Evolutionary conservation across 1,284 basidiomycete genomes (phyloP).

Genomic region (Rhizoctonia solani): DNA sequence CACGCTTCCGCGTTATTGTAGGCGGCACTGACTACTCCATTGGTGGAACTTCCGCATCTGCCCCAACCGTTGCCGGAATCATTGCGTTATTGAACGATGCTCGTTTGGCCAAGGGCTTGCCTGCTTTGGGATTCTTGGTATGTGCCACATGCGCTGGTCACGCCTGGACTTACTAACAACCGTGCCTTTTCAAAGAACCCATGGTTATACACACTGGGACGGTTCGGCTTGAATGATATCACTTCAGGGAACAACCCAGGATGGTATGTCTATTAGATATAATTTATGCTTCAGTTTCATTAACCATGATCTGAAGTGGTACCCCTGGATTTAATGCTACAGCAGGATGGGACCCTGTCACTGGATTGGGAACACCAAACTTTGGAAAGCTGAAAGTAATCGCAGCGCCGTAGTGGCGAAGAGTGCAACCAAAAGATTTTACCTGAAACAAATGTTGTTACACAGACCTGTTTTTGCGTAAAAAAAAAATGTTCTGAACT

Average conservation of each 20-base stretch:
- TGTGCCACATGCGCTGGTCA: background rate
- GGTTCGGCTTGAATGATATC: conserved; percentile 41
- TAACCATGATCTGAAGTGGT: conserved; percentile 1
- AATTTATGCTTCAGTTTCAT: background rate
- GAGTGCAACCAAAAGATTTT: too few relatives aligned
- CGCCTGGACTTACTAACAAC: background rate
- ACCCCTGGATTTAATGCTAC: conserved; percentile 39
- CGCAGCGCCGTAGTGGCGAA: conserved; percentile 6
- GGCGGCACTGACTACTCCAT: conserved; percentile 40
- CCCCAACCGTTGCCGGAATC: conserved; percentile 39
- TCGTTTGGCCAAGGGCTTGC: conserved; percentile 41
- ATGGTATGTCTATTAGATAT: conserved; percentile 8
- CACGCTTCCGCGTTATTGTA: conserved; percentile 41
- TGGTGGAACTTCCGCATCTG: conserved; percentile 40
- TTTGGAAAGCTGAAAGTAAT: conserved; percentile 29
- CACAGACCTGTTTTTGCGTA: too few relatives aligned
- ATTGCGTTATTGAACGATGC: conserved; percentile 47
- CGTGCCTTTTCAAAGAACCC: conserved; percentile 11
- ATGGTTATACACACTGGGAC: conserved; percentile 23
- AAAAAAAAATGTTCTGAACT: too few relatives aligned
- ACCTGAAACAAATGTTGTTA: too few relatives aligned
- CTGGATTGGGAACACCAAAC: conserved; percentile 38
- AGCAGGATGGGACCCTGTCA: conserved; percentile 39
- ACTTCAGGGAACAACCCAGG: conserved; percentile 41
- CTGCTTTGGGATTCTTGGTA: conserved; percentile 41